phyloP scores from a whole-genome alignment of 2,329 filamentous ascomycete species.

The Thielaviopsis cerberus region DNA sequence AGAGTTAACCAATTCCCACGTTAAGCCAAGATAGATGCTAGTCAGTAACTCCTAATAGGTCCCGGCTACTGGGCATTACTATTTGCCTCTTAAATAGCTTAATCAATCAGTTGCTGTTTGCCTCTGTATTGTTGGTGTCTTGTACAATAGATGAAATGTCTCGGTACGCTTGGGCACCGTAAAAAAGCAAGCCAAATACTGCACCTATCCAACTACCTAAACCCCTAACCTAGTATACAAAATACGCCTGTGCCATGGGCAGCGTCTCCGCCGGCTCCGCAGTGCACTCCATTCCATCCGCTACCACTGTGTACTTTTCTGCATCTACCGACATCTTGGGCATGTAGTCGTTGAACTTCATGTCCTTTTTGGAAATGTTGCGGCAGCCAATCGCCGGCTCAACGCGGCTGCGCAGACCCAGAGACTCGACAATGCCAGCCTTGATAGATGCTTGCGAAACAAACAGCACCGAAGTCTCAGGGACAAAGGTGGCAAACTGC shows the following conservation, averaged over 20 bases:
- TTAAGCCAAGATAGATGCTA: no score
- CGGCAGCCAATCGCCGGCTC: conserved; percentile 65
- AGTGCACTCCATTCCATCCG: conserved; percentile 55
- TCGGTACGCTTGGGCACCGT: neutral
- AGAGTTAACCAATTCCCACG: no score
- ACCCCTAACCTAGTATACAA: conserved; percentile 46
- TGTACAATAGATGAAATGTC: no score
- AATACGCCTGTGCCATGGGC: conserved; percentile 62
- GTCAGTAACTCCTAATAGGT: no score
- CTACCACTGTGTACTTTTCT: conserved; percentile 74
- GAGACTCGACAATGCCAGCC: conserved; percentile 47
- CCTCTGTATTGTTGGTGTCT: no score
- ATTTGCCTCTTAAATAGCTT: no score
- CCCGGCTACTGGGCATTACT: no score
- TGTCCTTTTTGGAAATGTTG: conserved; percentile 60
- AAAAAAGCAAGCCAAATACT: no score
- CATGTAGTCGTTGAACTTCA: conserved; percentile 73
- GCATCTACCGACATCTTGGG: conserved; percentile 84
- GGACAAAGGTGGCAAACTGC: conserved; percentile 67
- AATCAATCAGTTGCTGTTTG: no score
- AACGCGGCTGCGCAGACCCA: conserved; percentile 60
- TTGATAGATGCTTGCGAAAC: conserved; percentile 57
- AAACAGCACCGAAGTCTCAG: conserved; percentile 58
- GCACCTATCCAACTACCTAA: neutral
- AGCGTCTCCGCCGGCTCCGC: conserved; percentile 54